Conservation (phyloP, 192 early-diverging fungal genomes). For the Linderina pennispora region DNA sequence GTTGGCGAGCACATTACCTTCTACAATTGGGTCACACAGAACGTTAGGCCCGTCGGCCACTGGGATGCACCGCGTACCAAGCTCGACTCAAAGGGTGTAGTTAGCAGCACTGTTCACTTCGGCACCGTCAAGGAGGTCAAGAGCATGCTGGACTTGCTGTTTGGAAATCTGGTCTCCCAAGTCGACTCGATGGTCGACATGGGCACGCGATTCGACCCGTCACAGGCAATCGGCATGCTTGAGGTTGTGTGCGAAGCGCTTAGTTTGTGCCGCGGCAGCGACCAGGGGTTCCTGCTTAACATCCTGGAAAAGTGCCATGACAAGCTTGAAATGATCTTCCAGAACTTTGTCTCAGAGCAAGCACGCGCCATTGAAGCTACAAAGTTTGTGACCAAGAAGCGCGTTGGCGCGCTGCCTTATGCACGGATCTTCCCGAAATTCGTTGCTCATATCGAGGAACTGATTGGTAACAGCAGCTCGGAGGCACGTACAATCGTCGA, state of each 20-base stretch:
- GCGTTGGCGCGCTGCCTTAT: constrained; percentile 85
- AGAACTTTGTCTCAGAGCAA: constrained; percentile 83
- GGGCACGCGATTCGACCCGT: constrained; percentile 65
- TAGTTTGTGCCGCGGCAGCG: constrained; percentile 62
- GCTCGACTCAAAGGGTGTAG: constrained; percentile 35
- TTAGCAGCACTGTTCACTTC: constrained; percentile 37
- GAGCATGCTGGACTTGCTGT: constrained; percentile 73
- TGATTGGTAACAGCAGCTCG: constrained; percentile 49
- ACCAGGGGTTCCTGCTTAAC: constrained; percentile 63
- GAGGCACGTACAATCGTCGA: constrained; percentile 67
- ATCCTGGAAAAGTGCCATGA: constrained; percentile 62
- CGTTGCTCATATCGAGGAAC: constrained; percentile 61
- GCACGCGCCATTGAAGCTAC: constrained; percentile 86
- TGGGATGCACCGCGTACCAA: constrained; percentile 32
- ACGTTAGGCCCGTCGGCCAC: constrained; percentile 26
- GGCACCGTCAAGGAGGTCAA: constrained; percentile 51
- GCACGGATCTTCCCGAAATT: constrained; percentile 86
- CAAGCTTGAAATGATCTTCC: constrained; percentile 65
- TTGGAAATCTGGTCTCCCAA: constrained; percentile 66
- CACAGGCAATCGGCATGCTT: constrained; percentile 81
- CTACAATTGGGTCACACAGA: constrained; percentile 44
- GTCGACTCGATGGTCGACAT: constrained; percentile 68
- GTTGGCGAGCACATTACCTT: constrained; percentile 30
- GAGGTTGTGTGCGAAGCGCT: constrained; percentile 64
- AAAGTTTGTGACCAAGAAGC: constrained; percentile 78